These are phyloP conservation scores for Pugionium cornutum DNA, from an alignment of 345 rosid genomes.

Conservation along the genomic window DNA sequence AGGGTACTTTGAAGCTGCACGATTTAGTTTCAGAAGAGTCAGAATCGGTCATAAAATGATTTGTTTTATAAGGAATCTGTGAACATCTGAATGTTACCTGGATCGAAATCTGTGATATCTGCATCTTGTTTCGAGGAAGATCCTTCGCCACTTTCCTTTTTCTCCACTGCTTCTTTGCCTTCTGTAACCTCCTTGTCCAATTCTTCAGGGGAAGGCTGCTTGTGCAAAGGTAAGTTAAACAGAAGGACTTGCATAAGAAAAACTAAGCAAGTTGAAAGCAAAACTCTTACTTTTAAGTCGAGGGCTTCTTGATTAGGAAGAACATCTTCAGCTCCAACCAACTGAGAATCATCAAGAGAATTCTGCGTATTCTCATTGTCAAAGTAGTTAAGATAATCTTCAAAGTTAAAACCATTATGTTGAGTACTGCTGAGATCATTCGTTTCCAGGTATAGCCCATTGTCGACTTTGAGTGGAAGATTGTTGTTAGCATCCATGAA, in stretches of 20 bases:
- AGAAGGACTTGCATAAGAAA: neutral
- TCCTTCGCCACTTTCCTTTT: slow-evolving; percentile 40
- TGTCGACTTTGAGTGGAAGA: slow-evolving; percentile 40
- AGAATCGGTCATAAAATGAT: neutral
- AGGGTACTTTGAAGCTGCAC: slow-evolving; percentile 65
- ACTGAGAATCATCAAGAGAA: slow-evolving; percentile 54
- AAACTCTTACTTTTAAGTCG: slow-evolving; percentile 43
- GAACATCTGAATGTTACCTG: slow-evolving; percentile 51
- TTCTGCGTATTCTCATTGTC: slow-evolving; percentile 52
- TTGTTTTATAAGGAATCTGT: neutral
- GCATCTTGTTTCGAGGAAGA: slow-evolving; percentile 61
- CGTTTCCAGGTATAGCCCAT: slow-evolving; percentile 62
- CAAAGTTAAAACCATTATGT: slow-evolving; percentile 57
- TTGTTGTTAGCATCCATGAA: slow-evolving; percentile 52
- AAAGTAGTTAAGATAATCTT: slow-evolving; percentile 68
- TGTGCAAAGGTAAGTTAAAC: slow-evolving; percentile 27
- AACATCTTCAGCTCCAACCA: slow-evolving; percentile 39
- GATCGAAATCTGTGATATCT: slow-evolving; percentile 45
- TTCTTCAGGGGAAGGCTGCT: slow-evolving; percentile 53
- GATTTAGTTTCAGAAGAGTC: slow-evolving; percentile 13
- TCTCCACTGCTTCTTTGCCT: slow-evolving; percentile 13
- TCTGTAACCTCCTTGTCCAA: slow-evolving; percentile 43
- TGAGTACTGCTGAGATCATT: slow-evolving; percentile 64
- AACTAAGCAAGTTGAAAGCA: slow-evolving; percentile 14
- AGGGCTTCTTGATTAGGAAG: slow-evolving; percentile 39